phyloP scores from a whole-genome alignment of 2,329 filamentous ascomycete genomes.

The Cladosporium phlei region DNA sequence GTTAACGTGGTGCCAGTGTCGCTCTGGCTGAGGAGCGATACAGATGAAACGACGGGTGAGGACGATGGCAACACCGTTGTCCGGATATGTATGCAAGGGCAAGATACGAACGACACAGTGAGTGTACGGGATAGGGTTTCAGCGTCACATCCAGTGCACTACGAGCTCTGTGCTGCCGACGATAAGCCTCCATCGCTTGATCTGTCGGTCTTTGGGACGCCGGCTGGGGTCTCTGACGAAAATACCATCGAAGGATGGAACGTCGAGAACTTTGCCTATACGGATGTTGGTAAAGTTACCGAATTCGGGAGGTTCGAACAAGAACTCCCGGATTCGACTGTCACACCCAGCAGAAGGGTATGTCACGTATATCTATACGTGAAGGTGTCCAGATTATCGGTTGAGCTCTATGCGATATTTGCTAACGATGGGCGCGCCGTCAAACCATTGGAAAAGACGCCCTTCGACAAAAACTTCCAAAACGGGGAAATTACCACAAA shows the following conservation, averaged over 20 bases:
- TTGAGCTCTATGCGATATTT: constrained; percentile 1
- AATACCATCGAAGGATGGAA: background rate
- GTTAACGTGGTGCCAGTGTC: background rate
- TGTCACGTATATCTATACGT: constrained; percentile 5
- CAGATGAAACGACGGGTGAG: constrained; percentile 1
- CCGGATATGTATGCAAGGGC: constrained; percentile 3
- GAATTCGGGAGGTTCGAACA: constrained; percentile 3
- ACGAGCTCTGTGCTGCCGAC: background rate
- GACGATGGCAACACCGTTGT: background rate
- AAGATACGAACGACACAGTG: background rate
- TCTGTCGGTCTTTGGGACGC: constrained; percentile 1
- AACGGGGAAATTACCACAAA: background rate
- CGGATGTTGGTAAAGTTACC: background rate
- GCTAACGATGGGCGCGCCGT: background rate
- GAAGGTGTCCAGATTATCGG: background rate
- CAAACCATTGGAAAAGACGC: constrained; percentile 1
- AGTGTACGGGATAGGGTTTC: background rate
- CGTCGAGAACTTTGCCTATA: constrained; percentile 1
- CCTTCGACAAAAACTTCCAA: background rate
- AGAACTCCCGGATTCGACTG: background rate
- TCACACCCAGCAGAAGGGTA: background rate
- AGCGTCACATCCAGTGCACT: constrained; percentile 2
- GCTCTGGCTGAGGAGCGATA: background rate
- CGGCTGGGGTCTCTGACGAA: constrained; percentile 1
- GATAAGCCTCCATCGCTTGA: constrained; percentile 2